A percentile compares a stretch with the other conserved stretches of the same genome.
phyloP scores from a whole-genome alignment of 805 yeast species.

The Kuraishia borneana region DNA sequence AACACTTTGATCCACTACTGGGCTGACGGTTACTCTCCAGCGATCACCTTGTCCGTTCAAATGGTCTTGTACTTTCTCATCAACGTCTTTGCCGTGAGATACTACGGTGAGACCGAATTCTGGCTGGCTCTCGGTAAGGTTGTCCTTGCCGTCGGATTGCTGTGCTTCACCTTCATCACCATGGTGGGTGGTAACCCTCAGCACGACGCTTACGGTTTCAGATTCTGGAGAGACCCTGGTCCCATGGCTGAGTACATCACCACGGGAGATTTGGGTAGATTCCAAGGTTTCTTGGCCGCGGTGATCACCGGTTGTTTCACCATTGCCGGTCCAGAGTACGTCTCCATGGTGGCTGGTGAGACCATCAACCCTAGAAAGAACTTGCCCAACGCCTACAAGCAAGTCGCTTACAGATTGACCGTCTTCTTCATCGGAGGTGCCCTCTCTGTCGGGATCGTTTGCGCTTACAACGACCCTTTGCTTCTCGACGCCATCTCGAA shows the following conservation, averaged over 20 bases:
- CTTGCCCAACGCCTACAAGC: constrained; percentile 27
- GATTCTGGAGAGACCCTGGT: constrained; percentile 30
- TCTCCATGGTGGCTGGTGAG: constrained; percentile 33
- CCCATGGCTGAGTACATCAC: constrained; percentile 25
- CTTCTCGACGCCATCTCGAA: constrained; percentile 34
- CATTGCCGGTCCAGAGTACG: constrained; percentile 32
- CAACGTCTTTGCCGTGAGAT: constrained; percentile 34
- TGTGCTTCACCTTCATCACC: constrained; percentile 37
- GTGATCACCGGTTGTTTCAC: constrained; percentile 26
- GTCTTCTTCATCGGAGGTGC: constrained; percentile 34
- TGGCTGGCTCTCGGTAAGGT: constrained; percentile 35
- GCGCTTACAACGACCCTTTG: constrained; percentile 22
- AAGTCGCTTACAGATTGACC: constrained; percentile 30
- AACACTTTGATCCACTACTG: constrained; percentile 45
- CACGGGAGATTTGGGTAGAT: constrained; percentile 25
- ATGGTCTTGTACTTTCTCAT: constrained; percentile 28
- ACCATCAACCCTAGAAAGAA: constrained; percentile 28
- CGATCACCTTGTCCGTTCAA: constrained; percentile 31
- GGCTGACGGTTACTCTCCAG: constrained; percentile 37
- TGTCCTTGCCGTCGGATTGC: constrained; percentile 33
- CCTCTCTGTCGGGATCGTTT: constrained; percentile 26
- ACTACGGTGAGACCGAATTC: constrained; percentile 42
- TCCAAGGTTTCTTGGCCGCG: constrained; percentile 30
- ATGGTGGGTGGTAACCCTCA: constrained; percentile 50
- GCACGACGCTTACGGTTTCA: constrained; percentile 39